Percentiles rank a stretch among this genome's conserved stretches.
Evolutionary conservation across 2,329 filamentous ascomycete species (phyloP).

Genomic region (Aspergillus fumigatiaffinis): DNA sequence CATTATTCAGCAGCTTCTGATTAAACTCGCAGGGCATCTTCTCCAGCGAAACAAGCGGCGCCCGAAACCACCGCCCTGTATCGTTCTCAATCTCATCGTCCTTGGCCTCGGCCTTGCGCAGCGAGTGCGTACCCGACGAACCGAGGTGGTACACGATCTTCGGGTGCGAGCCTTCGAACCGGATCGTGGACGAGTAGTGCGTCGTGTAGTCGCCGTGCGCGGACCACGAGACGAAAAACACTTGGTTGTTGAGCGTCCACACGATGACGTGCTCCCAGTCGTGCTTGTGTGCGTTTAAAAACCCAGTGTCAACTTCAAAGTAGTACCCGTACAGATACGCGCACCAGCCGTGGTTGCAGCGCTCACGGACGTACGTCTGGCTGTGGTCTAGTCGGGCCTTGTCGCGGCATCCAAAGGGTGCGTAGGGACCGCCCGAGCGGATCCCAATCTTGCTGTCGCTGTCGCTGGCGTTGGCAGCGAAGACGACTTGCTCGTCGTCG

Average conservation of each 20-base stretch:
- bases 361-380: conserved; percentile 7
- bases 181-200: background rate
- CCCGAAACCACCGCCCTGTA: no score
- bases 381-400: conserved; percentile 1
- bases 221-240: no score
- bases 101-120: conserved; percentile 4
- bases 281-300: background rate
- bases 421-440: background rate
- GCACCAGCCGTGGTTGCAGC: conserved; percentile 7
- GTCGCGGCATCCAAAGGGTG: conserved; percentile 2
- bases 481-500: no score
- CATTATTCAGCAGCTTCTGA: background rate
- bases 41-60: no score
- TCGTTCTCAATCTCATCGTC: background rate
- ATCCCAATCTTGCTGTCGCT: no score
- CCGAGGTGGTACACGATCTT: conserved; percentile 6
- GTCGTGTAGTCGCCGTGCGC: no score
- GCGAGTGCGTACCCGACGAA: conserved; percentile 2
- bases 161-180: conserved; percentile 3
- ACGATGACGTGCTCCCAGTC: no score
- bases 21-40: no score
- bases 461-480: no score
- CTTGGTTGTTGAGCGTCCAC: no score
- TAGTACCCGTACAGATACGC: conserved; percentile 7
- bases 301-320: conserved; percentile 2